Percentiles rank a stretch among this genome's conserved stretches.
Conservation (phyloP, 2,329 filamentous ascomycete species). For the Aaosphaeria pasadenensis region DNA sequence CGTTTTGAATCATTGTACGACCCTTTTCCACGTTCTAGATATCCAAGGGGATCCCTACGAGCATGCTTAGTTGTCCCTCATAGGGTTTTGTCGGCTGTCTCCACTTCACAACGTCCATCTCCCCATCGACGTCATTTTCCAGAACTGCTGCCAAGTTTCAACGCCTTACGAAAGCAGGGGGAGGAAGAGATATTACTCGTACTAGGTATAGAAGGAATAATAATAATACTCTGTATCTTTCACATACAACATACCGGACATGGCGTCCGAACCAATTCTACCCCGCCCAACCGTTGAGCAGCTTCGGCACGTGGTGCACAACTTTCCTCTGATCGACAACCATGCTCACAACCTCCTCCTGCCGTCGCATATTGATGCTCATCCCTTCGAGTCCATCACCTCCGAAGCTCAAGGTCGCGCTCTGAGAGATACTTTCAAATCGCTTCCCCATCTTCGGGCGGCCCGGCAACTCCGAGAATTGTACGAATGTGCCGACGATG, state of each 20-base stretch:
- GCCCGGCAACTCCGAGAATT: constrained; percentile 64
- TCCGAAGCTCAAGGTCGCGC: constrained; percentile 72
- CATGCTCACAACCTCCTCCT: constrained; percentile 69
- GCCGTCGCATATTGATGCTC: constrained; percentile 45
- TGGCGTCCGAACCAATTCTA: constrained; percentile 3
- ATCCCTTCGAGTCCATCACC: constrained; percentile 61
- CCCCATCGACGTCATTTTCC: too few relatives aligned
- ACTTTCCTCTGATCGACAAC: constrained; percentile 66
- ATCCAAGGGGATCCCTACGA: too few relatives aligned
- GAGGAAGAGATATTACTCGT: too few relatives aligned
- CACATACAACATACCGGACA: not conserved
- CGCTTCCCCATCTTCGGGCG: constrained; percentile 68
- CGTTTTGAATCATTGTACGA: too few relatives aligned
- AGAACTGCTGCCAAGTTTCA: too few relatives aligned
- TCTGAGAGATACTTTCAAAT: constrained; percentile 58
- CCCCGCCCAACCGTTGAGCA: constrained; percentile 27
- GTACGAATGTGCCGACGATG: constrained; percentile 56
- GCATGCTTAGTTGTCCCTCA: too few relatives aligned
- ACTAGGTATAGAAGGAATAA: too few relatives aligned
- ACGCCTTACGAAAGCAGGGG: too few relatives aligned
- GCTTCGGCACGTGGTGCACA: constrained; percentile 30
- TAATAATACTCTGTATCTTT: too few relatives aligned
- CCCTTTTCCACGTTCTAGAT: too few relatives aligned
- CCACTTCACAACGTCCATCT: too few relatives aligned
- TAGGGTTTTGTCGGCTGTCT: too few relatives aligned